Evolutionary conservation across 345 rosid species (phyloP).

Genomic region (Noccaea bulbosa): DNA sequence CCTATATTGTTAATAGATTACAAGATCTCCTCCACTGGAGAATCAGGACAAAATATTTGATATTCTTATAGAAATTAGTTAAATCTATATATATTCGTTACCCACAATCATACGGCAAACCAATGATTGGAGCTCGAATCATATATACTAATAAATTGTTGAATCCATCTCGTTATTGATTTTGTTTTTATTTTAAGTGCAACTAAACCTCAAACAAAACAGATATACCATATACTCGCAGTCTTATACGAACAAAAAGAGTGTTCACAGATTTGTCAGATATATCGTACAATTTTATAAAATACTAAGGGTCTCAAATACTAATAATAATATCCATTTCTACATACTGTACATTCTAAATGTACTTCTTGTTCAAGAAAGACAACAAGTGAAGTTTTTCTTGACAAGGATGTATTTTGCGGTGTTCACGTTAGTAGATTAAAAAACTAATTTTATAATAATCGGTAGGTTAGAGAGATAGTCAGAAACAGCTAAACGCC

Average conservation of each 20-base stretch:
- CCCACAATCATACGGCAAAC: background rate
- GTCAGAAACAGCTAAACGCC: background rate
- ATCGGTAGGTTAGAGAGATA: slow-evolving; percentile 1
- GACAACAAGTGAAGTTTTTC: background rate
- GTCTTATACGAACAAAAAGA: background rate
- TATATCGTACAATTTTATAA: background rate
- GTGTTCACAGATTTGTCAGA: background rate
- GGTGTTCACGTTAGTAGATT: background rate
- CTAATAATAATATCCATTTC: background rate
- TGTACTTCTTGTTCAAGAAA: slow-evolving; percentile 4
- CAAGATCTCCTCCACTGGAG: background rate
- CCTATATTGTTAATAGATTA: background rate
- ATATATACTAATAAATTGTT: background rate
- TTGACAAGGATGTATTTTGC: background rate
- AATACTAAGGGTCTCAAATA: background rate
- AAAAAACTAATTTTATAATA: background rate
- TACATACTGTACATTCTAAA: background rate
- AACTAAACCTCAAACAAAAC: background rate
- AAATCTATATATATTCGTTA: background rate
- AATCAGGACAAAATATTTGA: slow-evolving; percentile 11
- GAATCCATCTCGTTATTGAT: background rate
- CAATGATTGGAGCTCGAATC: background rate
- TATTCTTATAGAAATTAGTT: background rate
- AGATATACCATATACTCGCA: background rate
- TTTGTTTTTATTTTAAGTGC: slow-evolving; percentile 7